Base-by-base conservation (phyloP, 2,329 filamentous ascomycete genomes). In the Pyricularia grisea region DNA sequence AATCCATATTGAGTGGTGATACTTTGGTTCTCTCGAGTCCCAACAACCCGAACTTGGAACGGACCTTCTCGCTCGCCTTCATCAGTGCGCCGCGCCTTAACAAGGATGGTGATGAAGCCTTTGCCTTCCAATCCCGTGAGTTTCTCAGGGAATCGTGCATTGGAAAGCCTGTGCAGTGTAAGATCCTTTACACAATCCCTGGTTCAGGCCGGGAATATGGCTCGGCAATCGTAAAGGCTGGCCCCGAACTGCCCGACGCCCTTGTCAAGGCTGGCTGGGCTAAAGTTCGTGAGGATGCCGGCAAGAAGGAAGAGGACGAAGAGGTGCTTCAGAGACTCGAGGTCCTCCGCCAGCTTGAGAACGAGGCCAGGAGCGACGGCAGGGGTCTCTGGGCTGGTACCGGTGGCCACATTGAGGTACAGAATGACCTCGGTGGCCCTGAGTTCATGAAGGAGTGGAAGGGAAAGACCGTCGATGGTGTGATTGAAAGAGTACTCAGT, bases 101-200 rank as follows among this genome's bases (percentile, higher is more conserved):
- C 81, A 90, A 93, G 79, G 94, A 97, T 74, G 93, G 92, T 70
- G 94, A 97, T 76, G 94, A 97, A 86, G 89, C 91, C 55, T 96
- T 91, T 77, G 93, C 92, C 70, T 99, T 97, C 80, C 91, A 95
- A 80, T 97, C 95, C 70, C 92, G 95, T 77, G 95, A 99, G 80
- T 95, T 92, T 78, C 87, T 99, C 71, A 91, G 95, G 75, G 89
- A 90, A 73, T 84, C 94, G 67, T 85, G 90, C 60, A 91, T 98
- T 69, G 94, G 94, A 77, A 97, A 97, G 80, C 86, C 90, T 31
- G 85, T 99, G 71, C 89, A 94, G 74, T 97, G 94, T 83, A 88
- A 88, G 70, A 85, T 97, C 63, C 85, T 94, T 68, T 98, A 99
- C 82, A 92, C 90, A 70, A 91, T 98, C 70, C 93, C 94, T 20